Base-by-base conservation (phyloP, 2,329 filamentous ascomycete species). In the Erysiphe pulchra region DNA sequence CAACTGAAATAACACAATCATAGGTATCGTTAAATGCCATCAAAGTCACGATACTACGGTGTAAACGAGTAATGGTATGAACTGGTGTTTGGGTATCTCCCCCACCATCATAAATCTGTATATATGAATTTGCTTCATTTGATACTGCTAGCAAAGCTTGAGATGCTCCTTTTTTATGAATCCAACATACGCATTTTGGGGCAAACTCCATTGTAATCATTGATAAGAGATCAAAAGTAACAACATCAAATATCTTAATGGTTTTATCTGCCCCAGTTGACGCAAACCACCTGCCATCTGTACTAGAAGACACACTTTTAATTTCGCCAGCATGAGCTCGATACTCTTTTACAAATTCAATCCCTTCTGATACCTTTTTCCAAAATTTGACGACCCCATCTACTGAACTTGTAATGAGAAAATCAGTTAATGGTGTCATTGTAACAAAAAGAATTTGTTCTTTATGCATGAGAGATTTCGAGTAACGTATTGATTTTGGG, bases 311-410 rank as follows among this genome's bases (percentile, higher is more conserved):
- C 40, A 90, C 82, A 28, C 79, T 80, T 49, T 69, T 75, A 57
- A 95, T 83, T 57, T 92, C 83, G 45, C 83, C 82, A 47, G 72
- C 69, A 62, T 98, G 92, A 8, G 90, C 86, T 57, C 77, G 79
- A 65, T 93, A 98, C 63, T 98, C 86, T 63, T 98, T 98, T 45
- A 95, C 87, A 57, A 98, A 98, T 63, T 98, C 92, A 48, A 98
- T 81, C 0, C 83, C 83, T 32, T 82, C 77, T 1, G 75, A 77
- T 51, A 81, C 73, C 65, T 98, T 98, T 65, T 98, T 98, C 90
- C 90, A 98, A 61, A 98, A 98, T 62, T 98, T 98, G 54, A 95
- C 87, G 0, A 87, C 80, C n/a, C 92, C 92, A 58, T 98, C 90
- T 39, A 82, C 65, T 0, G 90, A 95, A 49, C 81, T 83, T 1